phyloP scores from a whole-genome alignment of 371 early-diverging fungal species.

The Mortierella sp. region DNA sequence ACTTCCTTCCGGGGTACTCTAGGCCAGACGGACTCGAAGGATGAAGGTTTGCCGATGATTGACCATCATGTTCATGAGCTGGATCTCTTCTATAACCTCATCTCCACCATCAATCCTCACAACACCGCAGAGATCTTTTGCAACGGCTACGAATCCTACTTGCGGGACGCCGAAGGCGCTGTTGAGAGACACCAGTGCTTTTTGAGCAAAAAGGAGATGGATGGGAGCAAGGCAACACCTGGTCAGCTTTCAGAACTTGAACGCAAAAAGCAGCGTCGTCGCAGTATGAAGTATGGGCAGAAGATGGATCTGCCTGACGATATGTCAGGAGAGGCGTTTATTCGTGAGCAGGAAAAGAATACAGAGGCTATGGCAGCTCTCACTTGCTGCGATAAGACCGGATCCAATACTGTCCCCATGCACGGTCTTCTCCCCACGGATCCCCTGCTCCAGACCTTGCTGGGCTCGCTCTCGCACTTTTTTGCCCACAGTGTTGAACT shows the following conservation, averaged over 20 bases:
- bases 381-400: slow-evolving; percentile 28
- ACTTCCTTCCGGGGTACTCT: slow-evolving; percentile 52
- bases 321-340: slow-evolving; percentile 43
- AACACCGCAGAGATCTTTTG: slow-evolving; percentile 65
- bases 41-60: slow-evolving; percentile 55
- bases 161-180: slow-evolving; percentile 77
- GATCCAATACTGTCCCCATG: slow-evolving; percentile 44
- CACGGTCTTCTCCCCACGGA: slow-evolving; percentile 71
- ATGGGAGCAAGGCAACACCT: slow-evolving; percentile 25
- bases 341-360: slow-evolving; percentile 40
- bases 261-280: slow-evolving; percentile 58
- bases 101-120: slow-evolving; percentile 66
- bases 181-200: slow-evolving; percentile 74
- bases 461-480: slow-evolving; percentile 75
- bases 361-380: slow-evolving; percentile 20
- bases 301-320: slow-evolving; percentile 56
- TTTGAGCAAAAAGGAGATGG: slow-evolving; percentile 56
- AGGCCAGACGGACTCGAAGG: slow-evolving; percentile 12
- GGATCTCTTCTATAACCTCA: slow-evolving; percentile 76
- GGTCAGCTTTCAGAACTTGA: slow-evolving; percentile 32
- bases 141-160: slow-evolving; percentile 80
- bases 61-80: slow-evolving; percentile 76
- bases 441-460: slow-evolving; percentile 70
- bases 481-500: slow-evolving; percentile 89
- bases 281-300: slow-evolving; percentile 72